Base-by-base conservation (phyloP, 1,139 yeast species). In the Blastobotrys ciferrii region DNA sequence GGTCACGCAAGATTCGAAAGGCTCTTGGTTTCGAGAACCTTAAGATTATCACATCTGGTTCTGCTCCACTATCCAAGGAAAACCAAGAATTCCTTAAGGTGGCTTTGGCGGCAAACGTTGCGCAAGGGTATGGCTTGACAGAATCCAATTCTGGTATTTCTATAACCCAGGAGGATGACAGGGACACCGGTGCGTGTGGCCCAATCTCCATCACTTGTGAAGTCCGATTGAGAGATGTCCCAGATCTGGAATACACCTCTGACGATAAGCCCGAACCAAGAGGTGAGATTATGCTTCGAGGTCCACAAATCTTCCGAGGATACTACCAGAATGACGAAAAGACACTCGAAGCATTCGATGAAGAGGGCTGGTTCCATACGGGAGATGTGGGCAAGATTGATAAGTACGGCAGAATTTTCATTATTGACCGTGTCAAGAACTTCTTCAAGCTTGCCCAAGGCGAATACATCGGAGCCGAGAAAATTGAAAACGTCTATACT, bases 401-500 rank as follows among this genome's bases (percentile, higher is more conserved):
- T 46, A 59, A 60, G 7, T 69, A 71, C 33, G 88, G 87, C 18
- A 74, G 86, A 51, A 62, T 85, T 18, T 70, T 61, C 54, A 82
- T 85, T 49, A 75, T 85, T 58, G 94, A 85, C 63, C 75, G 94
- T 53, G 89, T 84, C 42, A 85, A 85, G 71, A 85, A 85, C 66
- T 84, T 85, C 69, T 85, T 84, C 75, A 85, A 85, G 66, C 73
- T 85, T 58, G 78, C 91, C 1, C 94, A 85, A 66, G 94, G 94
- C 52, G 94, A 85, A 65, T 85, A 85, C 64, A 79, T 85, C 48
- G 83, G 89, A 2, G 91, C 92, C 2, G 94, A 85, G 62, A 81
- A 79, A 64, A 80, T 85, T 54, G 94, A 85, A 62, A 82, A 81
- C 60, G 69, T 71, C 19, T 84, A 84, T 60, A 68, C 82, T 42